Evolutionary conservation across 495 filamentous ascomycete species (phyloP).

Genomic region (Neurospora sp.): DNA sequence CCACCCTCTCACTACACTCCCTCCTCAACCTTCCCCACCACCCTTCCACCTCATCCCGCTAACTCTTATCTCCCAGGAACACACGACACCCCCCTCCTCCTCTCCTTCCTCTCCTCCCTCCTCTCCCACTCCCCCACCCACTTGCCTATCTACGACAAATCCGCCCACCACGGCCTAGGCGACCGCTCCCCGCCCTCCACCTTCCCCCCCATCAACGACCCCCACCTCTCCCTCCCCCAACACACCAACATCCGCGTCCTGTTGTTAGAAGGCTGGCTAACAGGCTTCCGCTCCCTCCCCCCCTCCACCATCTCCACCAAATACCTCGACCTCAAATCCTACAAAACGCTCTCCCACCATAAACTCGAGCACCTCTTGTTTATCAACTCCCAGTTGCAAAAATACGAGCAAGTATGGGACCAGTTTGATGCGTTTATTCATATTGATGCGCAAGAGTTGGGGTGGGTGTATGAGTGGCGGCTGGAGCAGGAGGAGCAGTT

Average conservation of each 20-base stretch:
- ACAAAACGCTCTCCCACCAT: constrained; percentile 43
- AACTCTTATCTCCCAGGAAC: constrained; percentile 44
- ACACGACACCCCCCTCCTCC: constrained; percentile 65
- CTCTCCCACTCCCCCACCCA: constrained; percentile 38
- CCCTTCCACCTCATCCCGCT: background rate
- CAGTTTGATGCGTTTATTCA: constrained; percentile 76
- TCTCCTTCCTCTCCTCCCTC: constrained; percentile 53
- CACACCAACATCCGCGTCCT: constrained; percentile 44
- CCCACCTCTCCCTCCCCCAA: constrained; percentile 27
- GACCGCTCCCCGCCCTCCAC: constrained; percentile 53
- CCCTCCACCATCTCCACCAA: constrained; percentile 38
- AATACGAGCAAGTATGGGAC: constrained; percentile 66
- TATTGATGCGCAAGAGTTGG: constrained; percentile 68
- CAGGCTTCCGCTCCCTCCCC: constrained; percentile 66
- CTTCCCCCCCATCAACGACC: constrained; percentile 56
- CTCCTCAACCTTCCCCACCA: background rate
- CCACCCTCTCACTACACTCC: background rate
- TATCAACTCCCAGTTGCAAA: constrained; percentile 58
- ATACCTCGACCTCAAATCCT: constrained; percentile 43
- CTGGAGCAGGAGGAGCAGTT: constrained; percentile 68
- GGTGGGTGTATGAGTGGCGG: constrained; percentile 83
- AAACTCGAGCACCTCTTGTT: constrained; percentile 57
- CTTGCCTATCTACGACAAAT: constrained; percentile 82
- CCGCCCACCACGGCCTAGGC: constrained; percentile 63
- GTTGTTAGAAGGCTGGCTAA: constrained; percentile 88